Percentiles rank a stretch among this genome's conserved stretches.
Conservation (phyloP, 1,284 basidiomycete genomes). For the Omphalotus olearius region DNA sequence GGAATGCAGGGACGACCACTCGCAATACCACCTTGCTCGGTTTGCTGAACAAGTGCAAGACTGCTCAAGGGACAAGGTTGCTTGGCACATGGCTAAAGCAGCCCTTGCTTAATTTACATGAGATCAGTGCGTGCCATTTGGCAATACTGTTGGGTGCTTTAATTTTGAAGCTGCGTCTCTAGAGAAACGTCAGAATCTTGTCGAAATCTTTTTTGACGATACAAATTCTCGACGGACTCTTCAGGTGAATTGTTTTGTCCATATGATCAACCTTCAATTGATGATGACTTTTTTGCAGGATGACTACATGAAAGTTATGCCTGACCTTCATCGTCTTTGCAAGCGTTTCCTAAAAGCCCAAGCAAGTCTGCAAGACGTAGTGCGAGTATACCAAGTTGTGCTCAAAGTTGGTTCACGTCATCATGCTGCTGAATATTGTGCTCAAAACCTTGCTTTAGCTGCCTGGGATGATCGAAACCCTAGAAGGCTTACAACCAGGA, state of each 20-base stretch:
- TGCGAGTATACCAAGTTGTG: slow-evolving; percentile 92
- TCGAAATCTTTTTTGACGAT: slow-evolving; percentile 86
- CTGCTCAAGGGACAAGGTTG: slow-evolving; percentile 89
- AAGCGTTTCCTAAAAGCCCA: slow-evolving; percentile 88
- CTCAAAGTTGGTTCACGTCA: slow-evolving; percentile 31
- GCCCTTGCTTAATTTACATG: slow-evolving; percentile 90
- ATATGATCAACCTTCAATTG: background rate
- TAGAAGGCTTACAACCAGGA: slow-evolving; percentile 50
- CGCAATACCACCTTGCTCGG: slow-evolving; percentile 89
- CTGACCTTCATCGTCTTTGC: slow-evolving; percentile 90
- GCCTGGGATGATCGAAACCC: slow-evolving; percentile 67
- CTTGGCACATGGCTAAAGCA: slow-evolving; percentile 96
- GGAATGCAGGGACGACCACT: slow-evolving; percentile 47
- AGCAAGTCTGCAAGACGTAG: slow-evolving; percentile 91
- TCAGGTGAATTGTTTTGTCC: slow-evolving; percentile 47
- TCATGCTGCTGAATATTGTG: background rate
- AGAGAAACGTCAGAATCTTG: slow-evolving; percentile 85
- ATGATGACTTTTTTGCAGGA: slow-evolving; percentile 43
- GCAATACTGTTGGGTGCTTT: slow-evolving; percentile 5
- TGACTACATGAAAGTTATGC: slow-evolving; percentile 87
- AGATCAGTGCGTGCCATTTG: slow-evolving; percentile 68
- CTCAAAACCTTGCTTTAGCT: slow-evolving; percentile 42
- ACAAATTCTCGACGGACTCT: slow-evolving; percentile 66
- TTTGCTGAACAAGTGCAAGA: slow-evolving; percentile 93
- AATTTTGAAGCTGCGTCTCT: background rate